These are phyloP conservation scores for Lathyrus aphaca DNA, from an alignment of 306 rosid species.

Conservation along the genomic window DNA sequence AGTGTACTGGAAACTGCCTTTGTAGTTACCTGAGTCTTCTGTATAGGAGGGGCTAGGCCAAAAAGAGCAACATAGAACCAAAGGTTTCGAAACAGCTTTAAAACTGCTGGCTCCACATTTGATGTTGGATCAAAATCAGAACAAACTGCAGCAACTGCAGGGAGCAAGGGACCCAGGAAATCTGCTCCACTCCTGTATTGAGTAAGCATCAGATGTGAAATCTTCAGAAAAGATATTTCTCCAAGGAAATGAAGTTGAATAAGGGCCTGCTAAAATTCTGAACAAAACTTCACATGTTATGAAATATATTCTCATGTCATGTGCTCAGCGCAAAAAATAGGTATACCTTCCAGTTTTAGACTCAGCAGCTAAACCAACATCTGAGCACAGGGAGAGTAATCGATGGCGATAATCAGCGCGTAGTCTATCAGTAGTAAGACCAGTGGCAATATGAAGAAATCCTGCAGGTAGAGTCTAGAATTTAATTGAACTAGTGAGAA, in stretches of 20 bases:
- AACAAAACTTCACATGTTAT: conserved; percentile 28
- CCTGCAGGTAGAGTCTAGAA: conserved; percentile 99
- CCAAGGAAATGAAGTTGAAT: conserved; percentile 33
- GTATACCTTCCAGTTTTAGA: conserved; percentile 93
- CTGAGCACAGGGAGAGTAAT: conserved; percentile 89
- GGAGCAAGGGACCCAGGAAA: conserved; percentile 95
- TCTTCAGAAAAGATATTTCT: conserved; percentile 40
- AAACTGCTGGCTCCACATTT: conserved; percentile 90
- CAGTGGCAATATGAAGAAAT: conserved; percentile 79
- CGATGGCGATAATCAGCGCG: conserved; percentile 94
- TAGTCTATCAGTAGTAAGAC: conserved; percentile 66
- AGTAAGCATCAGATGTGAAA: conserved; percentile 48
- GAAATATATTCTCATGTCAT: conserved; percentile 25
- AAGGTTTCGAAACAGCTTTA: conserved; percentile 92
- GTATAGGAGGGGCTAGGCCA: conserved; percentile 97
- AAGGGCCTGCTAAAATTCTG: conserved; percentile 31
- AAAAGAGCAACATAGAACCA: conserved; percentile 98
- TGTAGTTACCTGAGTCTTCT: conserved; percentile 59
- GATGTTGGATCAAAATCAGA: conserved; percentile 88
- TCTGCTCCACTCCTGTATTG: conserved; percentile 95
- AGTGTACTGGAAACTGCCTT: conserved; percentile 77
- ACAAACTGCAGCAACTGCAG: conserved; percentile 96
- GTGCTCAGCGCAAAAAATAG: conserved; percentile 35
- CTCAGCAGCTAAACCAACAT: conserved; percentile 99
- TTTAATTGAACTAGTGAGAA: conserved; percentile 91